Conservation (phyloP, 371 early-diverging fungal genomes). For the Mortierella sp. region DNA sequence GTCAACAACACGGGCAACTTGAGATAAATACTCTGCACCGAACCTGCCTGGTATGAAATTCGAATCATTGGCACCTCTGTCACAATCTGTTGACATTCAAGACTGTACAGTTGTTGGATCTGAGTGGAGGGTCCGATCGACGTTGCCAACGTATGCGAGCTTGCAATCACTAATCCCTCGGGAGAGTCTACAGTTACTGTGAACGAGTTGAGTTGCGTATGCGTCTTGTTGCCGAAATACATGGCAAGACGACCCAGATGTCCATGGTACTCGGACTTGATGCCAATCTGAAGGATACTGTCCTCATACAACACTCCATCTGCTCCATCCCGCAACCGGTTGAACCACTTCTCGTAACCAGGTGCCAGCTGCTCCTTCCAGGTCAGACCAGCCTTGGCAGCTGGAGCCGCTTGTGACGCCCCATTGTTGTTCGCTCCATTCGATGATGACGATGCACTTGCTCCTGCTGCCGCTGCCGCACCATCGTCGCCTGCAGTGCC, state of each 20-base stretch:
- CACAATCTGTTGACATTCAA: constrained; percentile 73
- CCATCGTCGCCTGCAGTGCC: constrained; percentile 20
- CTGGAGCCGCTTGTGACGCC: constrained; percentile 5
- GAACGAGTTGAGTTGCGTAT: constrained; percentile 54
- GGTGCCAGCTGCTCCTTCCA: constrained; percentile 57
- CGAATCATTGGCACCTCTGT: constrained; percentile 69
- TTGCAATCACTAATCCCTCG: constrained; percentile 51
- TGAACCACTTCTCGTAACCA: constrained; percentile 68
- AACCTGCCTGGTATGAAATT: constrained; percentile 70
- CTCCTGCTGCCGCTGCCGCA: constrained; percentile 5
- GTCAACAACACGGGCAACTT: constrained; percentile 83
- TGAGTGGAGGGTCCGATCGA: constrained; percentile 75
- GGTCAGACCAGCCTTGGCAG: constrained; percentile 21
- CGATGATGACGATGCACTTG: neutral
- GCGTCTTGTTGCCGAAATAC: constrained; percentile 89
- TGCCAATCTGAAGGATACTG: constrained; percentile 81
- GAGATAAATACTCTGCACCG: constrained; percentile 61
- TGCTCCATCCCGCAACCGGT: constrained; percentile 66
- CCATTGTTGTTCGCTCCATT: neutral
- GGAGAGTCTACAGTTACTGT: constrained; percentile 53
- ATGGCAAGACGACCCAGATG: constrained; percentile 88
- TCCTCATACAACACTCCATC: constrained; percentile 95
- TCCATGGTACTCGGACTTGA: constrained; percentile 90
- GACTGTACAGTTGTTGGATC: constrained; percentile 78
- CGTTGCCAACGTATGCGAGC: constrained; percentile 55